Evolutionary conservation across 2,329 filamentous ascomycete species (phyloP), one percentile per base, ranked within the genome.

Genomic region (Verticillium nubilum): DNA sequence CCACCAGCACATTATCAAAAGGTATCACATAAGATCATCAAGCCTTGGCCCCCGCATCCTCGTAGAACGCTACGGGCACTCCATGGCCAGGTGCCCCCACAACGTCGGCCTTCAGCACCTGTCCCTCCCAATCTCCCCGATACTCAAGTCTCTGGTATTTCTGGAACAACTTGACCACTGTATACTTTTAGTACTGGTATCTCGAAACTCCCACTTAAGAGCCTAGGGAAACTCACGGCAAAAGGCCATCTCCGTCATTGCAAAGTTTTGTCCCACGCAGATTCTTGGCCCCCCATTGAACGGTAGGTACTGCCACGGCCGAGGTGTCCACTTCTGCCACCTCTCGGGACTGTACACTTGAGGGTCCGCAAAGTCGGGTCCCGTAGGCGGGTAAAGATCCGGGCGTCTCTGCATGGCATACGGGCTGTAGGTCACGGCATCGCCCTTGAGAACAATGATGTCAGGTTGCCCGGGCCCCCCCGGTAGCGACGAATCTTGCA

Each of bases 401-500:
- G 71, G 69, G 37, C 77, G 73, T 2, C 78, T 76, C 66, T 83
- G 81, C 80, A 83, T 82, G 19, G 75, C 67, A 54, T 83, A 74
- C 2, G 80, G 76, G 56, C 78, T 80, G 66, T 84, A 83, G 52
- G 78, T 71, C 37, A 84, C 67, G 4, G 74, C 72, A 13, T 81
- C 77, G 62, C 77, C 74, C 57, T 76, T 75, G 25, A 76, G 74
- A 27, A 83, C 73, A 17, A 78, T 76, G 28, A 84, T 70, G 3
- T 71, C 70, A 1, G 68, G 70, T 19, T 67, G 64, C 25, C 68
- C 72, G 4, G 64, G 68, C 15, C 26, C 26, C 1, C 62, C 62
- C 3, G 91, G 91, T 2, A 96, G 82, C 0, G 86, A 90, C 4
- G 91, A 93, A 74, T 93, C 88, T 61, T 79, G 80, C 19, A 91